Base-by-base conservation (phyloP, 2,329 filamentous ascomycete species). In the Exophiala oligosperma region DNA sequence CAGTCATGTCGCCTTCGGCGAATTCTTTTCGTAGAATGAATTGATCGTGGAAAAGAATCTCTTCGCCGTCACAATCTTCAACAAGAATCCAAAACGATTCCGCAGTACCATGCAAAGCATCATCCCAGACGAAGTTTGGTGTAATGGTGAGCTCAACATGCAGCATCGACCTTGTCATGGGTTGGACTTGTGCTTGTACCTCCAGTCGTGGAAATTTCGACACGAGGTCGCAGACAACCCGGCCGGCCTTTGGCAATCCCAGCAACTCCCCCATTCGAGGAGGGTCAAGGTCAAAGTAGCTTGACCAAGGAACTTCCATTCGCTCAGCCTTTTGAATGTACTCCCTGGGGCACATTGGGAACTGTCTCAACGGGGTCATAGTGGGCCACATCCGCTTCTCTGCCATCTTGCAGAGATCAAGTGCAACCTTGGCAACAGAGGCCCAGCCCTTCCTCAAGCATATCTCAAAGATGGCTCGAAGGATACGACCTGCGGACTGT, bases 371-470 rank as follows among this genome's bases (percentile, higher is more conserved):
- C 9, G 95, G 94, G 38, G 91, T 91, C 94, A 97, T 99, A 4
- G 93, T 97, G 12, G 93, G 92, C 94, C 94, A 99, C 95, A 99
- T 99, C 50, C 95, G 85, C 81, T 96, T 96, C 79, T 99, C 94
- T 0, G 93, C 94, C 91, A 96, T 97, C 78, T 99, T 99, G 78
- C 95, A 99, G 53, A 99, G 82, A 68, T 96, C 91, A 43, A 99
- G 80, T 0, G 94, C 92, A 62, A 89, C 91, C 77, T 94, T 96
- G 7, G 94, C 91, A 2, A 97, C 94, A 14, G 87, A 88, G 0
- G 94, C 86, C 93, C 93, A 99, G 35, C 93, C 93, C 75, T 97
- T 97, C 77, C 93, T 96, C 65, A 99, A 77, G n/a, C 90, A 89
- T 54, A 99, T 97, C 76, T 99, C 95, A 66, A 97, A 99, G 50